Evolutionary conservation across 345 rosid genomes (phyloP), one percentile per base, ranked within the genome.

Genomic region (Mangifera indica): DNA sequence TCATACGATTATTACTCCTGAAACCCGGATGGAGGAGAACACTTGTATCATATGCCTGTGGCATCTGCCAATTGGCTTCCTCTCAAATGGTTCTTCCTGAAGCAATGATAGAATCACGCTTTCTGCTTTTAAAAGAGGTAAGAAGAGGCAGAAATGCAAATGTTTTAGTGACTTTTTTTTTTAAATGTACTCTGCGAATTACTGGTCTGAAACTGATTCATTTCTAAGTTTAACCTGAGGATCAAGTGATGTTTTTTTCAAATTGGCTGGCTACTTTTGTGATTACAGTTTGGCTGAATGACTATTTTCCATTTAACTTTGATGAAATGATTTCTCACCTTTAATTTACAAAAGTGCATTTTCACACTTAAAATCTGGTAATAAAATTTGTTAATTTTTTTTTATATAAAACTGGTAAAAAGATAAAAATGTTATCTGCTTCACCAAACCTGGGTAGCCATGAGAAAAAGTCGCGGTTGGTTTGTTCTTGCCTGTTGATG

Each of bases 31-130:
- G 68, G 62, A 24, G 20, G 40, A 59, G 51, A 42, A 7, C 59
- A 53, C 15, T 57, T 78, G 73, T 71, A 76, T 63, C 71, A 55
- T 77, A 64, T 49, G 65, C 71, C 34, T 73, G 77, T 73, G 74
- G 24, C 77, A 44, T 67, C 9, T 5, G 74, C 79, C 68, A 58
- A 60, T 45, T 10, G 34, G 71, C 75, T 62, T 74, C 59, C 70
- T 74, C 70, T 62, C 57, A 53, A 40, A 74, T 63, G 62, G 62
- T 57, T 46, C 74, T 60, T 76, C 76, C 70, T 37, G 69, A 29
- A 29, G 32, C 32, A 29, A 29, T 29, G 32, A 29, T 70, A 59
- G 63, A 67, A 70, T 77, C 60, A 34, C 51, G 48, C 20, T 59
- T 49, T 70, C 66, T 68, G 67, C 29, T 24, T 79, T 26, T 32